phyloP scores from a whole-genome alignment of 2,329 filamentous ascomycete genomes.

The Sarocladium brachiariae region DNA sequence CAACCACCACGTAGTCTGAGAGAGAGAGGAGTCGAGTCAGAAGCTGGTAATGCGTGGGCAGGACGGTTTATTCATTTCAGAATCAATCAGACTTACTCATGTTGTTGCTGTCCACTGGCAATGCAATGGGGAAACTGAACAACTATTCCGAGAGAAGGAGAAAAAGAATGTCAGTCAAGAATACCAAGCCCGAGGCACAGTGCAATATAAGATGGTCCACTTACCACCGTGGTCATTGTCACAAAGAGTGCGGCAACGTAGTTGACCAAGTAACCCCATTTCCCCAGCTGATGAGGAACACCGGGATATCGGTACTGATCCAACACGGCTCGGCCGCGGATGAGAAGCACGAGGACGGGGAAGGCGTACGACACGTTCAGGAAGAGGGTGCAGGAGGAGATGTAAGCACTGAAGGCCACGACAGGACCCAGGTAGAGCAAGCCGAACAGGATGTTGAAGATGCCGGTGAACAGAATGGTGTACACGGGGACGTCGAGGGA shows the following conservation, averaged over 20 bases:
- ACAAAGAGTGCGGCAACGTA: slow-evolving; percentile 27
- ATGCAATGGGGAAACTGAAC: slow-evolving; percentile 8
- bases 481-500: slow-evolving; percentile 34
- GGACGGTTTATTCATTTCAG: too few relatives aligned
- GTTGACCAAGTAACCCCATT: slow-evolving; percentile 24
- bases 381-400: slow-evolving; percentile 37
- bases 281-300: slow-evolving; percentile 24
- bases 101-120: slow-evolving; percentile 6
- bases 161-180: too few relatives aligned
- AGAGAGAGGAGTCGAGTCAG: too few relatives aligned
- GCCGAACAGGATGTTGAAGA: slow-evolving; percentile 37
- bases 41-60: too few relatives aligned
- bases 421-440: slow-evolving; percentile 38
- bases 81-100: too few relatives aligned
- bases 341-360: slow-evolving; percentile 30
- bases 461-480: slow-evolving; percentile 32
- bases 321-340: slow-evolving; percentile 28
- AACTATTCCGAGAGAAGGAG: not conserved
- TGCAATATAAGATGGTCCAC: too few relatives aligned
- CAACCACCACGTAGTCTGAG: slow-evolving; percentile 9
- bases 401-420: slow-evolving; percentile 40
- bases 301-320: slow-evolving; percentile 18
- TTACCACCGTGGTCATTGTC: slow-evolving; percentile 31
- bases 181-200: too few relatives aligned
- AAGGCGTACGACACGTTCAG: slow-evolving; percentile 39